These are phyloP conservation scores for Fusarium neocosmosporiellum DNA, from an alignment of 2,329 filamentous ascomycete genomes.

Conservation along the genomic window DNA sequence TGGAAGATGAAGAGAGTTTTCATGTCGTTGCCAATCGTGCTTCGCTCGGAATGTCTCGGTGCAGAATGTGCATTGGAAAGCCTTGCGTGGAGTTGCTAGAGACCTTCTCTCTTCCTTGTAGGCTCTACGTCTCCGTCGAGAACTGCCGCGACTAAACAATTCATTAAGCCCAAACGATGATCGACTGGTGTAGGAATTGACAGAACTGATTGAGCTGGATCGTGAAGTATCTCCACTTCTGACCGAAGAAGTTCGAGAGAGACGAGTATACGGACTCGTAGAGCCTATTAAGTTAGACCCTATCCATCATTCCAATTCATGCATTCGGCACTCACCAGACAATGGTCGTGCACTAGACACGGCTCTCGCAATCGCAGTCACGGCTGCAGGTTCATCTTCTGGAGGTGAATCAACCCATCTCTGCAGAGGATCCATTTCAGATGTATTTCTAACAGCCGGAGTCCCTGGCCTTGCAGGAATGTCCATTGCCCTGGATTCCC, in stretches of 20 bases:
- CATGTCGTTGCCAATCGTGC: conserved; percentile 61
- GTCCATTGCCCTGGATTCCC: conserved; percentile 57
- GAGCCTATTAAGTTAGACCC: conserved; percentile 20
- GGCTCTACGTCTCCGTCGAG: conserved; percentile 26
- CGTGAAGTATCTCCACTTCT: conserved; percentile 27
- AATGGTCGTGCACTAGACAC: conserved; percentile 30
- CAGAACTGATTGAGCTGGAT: conserved; percentile 33
- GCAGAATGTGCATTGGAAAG: conserved; percentile 58
- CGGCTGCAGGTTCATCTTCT: conserved; percentile 46
- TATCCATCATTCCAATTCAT: neutral
- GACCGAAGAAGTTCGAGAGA: conserved; percentile 24
- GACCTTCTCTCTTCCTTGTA: conserved; percentile 34
- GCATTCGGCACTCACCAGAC: conserved; percentile 30
- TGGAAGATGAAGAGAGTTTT: conserved; percentile 58
- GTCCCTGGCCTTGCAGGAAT: conserved; percentile 61
- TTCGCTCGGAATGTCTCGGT: conserved; percentile 58
- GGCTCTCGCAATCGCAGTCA: conserved; percentile 46
- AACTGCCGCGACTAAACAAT: conserved; percentile 23
- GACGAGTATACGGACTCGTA: conserved; percentile 26
- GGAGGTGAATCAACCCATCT: conserved; percentile 49
- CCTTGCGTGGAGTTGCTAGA: conserved; percentile 23
- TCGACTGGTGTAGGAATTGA: conserved; percentile 30
- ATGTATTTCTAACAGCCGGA: conserved; percentile 47
- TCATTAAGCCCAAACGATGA: conserved; percentile 30
- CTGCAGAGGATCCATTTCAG: conserved; percentile 42